phyloP scores from a whole-genome alignment of 2,329 filamentous ascomycete species.

The Drechslerella stenobrocha region DNA sequence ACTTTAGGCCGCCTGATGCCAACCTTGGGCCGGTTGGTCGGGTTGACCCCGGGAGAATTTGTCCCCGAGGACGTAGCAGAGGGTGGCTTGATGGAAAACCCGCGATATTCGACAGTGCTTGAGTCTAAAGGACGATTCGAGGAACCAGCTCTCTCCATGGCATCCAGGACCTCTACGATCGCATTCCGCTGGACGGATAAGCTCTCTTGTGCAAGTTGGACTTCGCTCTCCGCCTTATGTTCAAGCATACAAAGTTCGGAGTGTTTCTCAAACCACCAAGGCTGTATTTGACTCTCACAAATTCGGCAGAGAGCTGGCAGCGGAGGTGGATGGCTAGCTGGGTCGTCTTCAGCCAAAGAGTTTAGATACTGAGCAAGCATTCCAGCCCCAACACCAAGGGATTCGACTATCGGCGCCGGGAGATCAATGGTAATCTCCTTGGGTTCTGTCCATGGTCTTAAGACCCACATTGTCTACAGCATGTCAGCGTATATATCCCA shows the following conservation, averaged over 20 bases:
- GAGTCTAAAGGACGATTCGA: constrained; percentile 56
- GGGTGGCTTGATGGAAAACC: constrained; percentile 74
- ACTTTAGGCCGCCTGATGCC: constrained; percentile 85
- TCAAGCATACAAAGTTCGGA: constrained; percentile 95
- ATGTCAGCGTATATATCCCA: constrained; percentile 11
- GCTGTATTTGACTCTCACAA: constrained; percentile 93
- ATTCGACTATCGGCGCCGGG: constrained; percentile 84
- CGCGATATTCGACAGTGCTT: constrained; percentile 54
- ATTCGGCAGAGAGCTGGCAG: constrained; percentile 89
- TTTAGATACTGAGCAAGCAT: constrained; percentile 93
- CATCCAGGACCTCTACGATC: constrained; percentile 93
- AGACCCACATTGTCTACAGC: constrained; percentile 96
- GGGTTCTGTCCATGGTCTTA: constrained; percentile 83
- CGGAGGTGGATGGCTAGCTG: constrained; percentile 77
- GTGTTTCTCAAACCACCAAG: constrained; percentile 99
- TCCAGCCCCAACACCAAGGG: constrained; percentile 89
- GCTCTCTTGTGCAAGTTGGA: constrained; percentile 91
- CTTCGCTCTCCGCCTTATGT: constrained; percentile 94
- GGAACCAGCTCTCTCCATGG: constrained; percentile 76
- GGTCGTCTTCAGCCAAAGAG: constrained; percentile 78
- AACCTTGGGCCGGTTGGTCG: constrained; percentile 67
- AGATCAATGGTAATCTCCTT: constrained; percentile 96
- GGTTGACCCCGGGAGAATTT: constrained; percentile 65
- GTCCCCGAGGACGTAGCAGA: constrained; percentile 64
- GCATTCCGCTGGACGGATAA: constrained; percentile 88